Conservation (phyloP, 31 red algal species). For the Bonnemaisonia californica region DNA sequence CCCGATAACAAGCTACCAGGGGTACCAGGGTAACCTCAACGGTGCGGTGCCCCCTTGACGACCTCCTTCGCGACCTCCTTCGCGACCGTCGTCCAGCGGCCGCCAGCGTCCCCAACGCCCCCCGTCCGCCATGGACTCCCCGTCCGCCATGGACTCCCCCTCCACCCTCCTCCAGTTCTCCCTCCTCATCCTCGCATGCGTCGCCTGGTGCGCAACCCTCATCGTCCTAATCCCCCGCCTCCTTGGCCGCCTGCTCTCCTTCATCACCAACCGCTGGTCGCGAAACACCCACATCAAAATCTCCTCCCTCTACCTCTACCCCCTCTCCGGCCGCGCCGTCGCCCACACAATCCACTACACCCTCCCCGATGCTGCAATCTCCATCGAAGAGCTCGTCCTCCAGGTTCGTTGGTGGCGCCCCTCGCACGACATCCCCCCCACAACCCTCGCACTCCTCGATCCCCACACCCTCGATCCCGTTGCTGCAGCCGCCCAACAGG, state of each 20-base stretch:
- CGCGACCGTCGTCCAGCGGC: no score
- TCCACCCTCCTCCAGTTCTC: slow-evolving; percentile 31
- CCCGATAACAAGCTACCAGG: no score
- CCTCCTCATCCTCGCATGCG: slow-evolving; percentile 28
- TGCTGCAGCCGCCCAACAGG: slow-evolving; percentile 25
- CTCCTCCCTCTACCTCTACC: slow-evolving; percentile 47
- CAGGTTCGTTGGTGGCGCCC: slow-evolving; percentile 64
- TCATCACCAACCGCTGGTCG: slow-evolving; percentile 38
- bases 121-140: no score
- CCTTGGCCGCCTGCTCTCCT: slow-evolving; percentile 46
- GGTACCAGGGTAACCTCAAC: no score
- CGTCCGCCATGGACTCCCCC: no score
- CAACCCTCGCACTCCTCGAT: slow-evolving; percentile 41
- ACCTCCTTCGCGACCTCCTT: no score
- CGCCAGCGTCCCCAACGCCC: no score
- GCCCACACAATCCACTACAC: slow-evolving; percentile 59
- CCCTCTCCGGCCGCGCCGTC: slow-evolving; percentile 51
- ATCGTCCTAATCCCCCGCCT: slow-evolving; percentile 48
- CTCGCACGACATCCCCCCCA: slow-evolving; percentile 28
- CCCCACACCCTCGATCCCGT: slow-evolving; percentile 51
- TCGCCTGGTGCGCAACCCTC: slow-evolving; percentile 28
- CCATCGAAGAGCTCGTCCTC: slow-evolving; percentile 52
- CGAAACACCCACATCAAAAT: slow-evolving; percentile 41
- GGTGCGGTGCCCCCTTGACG: no score
- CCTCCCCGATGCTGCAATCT: slow-evolving; percentile 38